Evolutionary conservation across 305 asterid species (phyloP).

Genomic region (Rubia balearica): DNA sequence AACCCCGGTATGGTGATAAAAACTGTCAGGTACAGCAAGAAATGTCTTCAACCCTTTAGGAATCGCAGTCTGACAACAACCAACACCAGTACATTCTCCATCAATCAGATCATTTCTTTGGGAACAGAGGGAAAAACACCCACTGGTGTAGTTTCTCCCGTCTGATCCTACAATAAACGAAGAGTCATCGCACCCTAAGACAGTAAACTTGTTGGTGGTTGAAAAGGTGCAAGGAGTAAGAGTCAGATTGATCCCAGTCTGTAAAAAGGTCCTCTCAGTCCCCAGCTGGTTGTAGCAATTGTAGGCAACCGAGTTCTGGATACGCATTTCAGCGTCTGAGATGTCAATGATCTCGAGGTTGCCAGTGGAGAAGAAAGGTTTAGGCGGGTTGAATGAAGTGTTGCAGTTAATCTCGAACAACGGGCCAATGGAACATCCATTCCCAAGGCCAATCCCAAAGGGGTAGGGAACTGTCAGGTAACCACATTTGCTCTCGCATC

Average conservation of each 20-base stretch:
- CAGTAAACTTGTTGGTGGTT: constrained; percentile 30
- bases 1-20: constrained; percentile 4
- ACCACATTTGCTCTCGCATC: constrained; percentile 43
- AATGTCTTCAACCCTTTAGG: constrained; percentile 41
- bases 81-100: constrained; percentile 47
- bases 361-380: constrained; percentile 13
- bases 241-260: not conserved
- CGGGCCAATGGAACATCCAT: constrained; percentile 29
- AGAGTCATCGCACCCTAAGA: constrained; percentile 50
- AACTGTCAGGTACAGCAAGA: not conserved
- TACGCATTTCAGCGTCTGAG: constrained; percentile 13
- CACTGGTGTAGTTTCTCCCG: constrained; percentile 30
- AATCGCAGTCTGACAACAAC: constrained; percentile 49
- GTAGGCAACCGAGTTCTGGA: constrained; percentile 27
- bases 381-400: constrained; percentile 29
- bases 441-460: constrained; percentile 38
- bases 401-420: constrained; percentile 36
- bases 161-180: constrained; percentile 19
- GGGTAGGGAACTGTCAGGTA: constrained; percentile 47
- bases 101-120: constrained; percentile 20
- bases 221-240: constrained; percentile 34
- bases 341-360: constrained; percentile 22
- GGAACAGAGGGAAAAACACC: constrained; percentile 37
- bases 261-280: not conserved
- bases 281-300: constrained; percentile 27